phyloP scores from a whole-genome alignment of 2,329 filamentous ascomycete genomes.

The Sclerotinia glacialis region DNA sequence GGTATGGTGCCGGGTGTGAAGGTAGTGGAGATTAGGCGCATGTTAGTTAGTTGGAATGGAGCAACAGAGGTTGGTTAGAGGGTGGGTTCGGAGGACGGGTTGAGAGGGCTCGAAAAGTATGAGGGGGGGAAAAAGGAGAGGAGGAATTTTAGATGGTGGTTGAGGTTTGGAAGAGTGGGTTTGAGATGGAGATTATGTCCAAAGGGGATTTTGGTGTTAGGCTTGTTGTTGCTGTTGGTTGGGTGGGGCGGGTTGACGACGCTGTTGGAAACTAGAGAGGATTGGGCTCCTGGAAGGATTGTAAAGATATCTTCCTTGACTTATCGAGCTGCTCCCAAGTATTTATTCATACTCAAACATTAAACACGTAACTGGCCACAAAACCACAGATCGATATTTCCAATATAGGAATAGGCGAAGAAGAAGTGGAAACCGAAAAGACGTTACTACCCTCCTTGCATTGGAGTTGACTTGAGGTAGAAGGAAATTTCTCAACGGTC shows the following conservation, averaged over 20 bases:
- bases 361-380: background rate
- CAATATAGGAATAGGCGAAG: background rate
- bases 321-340: background rate
- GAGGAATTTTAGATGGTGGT: background rate
- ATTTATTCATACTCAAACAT: background rate
- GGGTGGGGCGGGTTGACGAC: background rate
- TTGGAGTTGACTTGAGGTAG: background rate
- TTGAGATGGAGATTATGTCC: constrained; percentile 1
- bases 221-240: background rate
- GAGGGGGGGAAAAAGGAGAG: background rate
- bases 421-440: background rate
- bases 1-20: background rate
- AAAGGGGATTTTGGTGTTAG: constrained; percentile 4
- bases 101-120: background rate
- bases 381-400: background rate
- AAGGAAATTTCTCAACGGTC: background rate
- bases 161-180: background rate
- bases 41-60: constrained; percentile 12
- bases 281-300: background rate
- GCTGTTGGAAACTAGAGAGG: background rate
- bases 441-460: background rate
- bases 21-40: background rate
- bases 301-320: background rate
- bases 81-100: background rate
- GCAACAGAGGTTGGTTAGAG: constrained; percentile 5